Base-by-base conservation (phyloP, 1,284 basidiomycete genomes). In the Ceratobasidium sp. region DNA sequence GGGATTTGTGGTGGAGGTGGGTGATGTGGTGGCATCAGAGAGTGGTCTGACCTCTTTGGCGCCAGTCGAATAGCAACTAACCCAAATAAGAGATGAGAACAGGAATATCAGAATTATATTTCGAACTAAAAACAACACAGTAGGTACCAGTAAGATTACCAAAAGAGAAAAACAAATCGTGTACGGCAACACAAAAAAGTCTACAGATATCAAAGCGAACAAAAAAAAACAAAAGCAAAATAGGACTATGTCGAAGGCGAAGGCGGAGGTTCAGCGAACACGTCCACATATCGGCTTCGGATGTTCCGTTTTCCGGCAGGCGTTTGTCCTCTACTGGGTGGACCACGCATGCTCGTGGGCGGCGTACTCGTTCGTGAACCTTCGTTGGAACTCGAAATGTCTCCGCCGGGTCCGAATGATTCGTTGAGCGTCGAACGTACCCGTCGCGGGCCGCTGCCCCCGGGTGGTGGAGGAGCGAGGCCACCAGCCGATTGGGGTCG, bases 231-330 rank as follows among this genome's bases (percentile, higher is more conserved):
- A 77, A 44, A 44, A 44, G 64, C 61, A 33, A 46, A 63, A 71
- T 61, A 78, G 1, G 72, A 72, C 46, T 77, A 72, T 51, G 42
- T 76, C 40, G 79, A 70, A 81, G 63, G 82, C 75, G 80, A 77
- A 60, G 78, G 58, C 1, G 60, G 63, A 60, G 78, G 71, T 28
- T 72, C 75, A 80, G 92, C 90, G 85, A 95, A 92, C n/a, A 95
- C 92, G 82, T 95, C 94, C 9, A 97, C 95, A 83, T 97, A 97
- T 80, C 94, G 91, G 84, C 88, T 95, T 76, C 93, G 90, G 69
- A 94, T 87, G 81, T 91, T 92, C 80, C 93, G 91, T 85, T 94
- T 96, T 49, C 87, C 58, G 81, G 51, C 28, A 90, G 89, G 79
- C 89, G 89, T 76, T 42, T 61, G 61, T n/a, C 60, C 33, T 33